Conservation (phyloP, 2,329 filamentous ascomycete species). For the Rutstroemia sp. region DNA sequence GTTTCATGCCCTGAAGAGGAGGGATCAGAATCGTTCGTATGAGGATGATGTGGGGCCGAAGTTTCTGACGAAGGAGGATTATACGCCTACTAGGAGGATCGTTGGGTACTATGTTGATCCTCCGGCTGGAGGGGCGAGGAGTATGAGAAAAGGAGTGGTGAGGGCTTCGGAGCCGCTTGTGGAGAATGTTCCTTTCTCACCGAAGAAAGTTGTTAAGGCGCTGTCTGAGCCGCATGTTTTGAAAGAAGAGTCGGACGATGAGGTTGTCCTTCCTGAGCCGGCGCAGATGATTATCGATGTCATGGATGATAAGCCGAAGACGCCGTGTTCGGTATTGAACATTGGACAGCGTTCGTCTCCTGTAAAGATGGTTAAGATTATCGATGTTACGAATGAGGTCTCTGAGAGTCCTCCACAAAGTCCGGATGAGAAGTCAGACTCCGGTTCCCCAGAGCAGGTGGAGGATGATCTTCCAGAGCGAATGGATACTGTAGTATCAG, state of each 20-base stretch:
- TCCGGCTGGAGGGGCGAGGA: background rate
- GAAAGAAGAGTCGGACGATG: background rate
- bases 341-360: background rate
- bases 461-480: background rate
- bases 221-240: background rate
- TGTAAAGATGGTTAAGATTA: background rate
- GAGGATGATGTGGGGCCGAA: background rate
- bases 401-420: background rate
- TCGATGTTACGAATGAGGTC: background rate
- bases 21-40: background rate
- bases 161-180: background rate
- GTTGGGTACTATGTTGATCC: conserved; percentile 3
- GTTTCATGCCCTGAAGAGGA: conserved; percentile 3
- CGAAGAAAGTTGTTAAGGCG: background rate
- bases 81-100: conserved; percentile 4
- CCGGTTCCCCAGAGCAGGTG: background rate
- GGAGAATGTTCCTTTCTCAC: background rate
- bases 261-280: background rate
- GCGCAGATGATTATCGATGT: background rate
- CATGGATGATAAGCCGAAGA: background rate
- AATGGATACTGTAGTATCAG: background rate
- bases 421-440: background rate
- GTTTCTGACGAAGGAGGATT: conserved; percentile 5
- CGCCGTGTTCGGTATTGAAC: background rate
- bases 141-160: background rate